Base-by-base conservation (phyloP, 2,329 filamentous ascomycete species). In the Xylariaceae sp. region DNA sequence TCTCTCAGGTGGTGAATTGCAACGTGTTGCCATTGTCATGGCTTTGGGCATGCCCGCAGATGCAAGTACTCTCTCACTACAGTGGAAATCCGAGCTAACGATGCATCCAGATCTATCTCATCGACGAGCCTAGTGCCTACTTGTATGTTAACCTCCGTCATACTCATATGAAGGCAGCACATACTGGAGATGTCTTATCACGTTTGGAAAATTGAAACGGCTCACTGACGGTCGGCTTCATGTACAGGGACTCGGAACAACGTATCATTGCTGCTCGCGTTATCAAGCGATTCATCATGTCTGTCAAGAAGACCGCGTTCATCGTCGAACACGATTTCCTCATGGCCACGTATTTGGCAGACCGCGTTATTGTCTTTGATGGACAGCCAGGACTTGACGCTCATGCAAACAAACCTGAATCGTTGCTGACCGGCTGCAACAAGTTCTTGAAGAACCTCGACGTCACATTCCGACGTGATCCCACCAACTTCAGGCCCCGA, bases 301-400 rank as follows among this genome's bases (percentile, higher is more conserved):
- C 99, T 78, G 86, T 90, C 64, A 97, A 97, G 85, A 97, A 97
- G 83, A 99, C 94, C 0, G 94, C 94, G 44, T 99, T 99, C 71
- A 85, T 99, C 61, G 92, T 99, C 69, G 94, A 99, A 84, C 94
- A 99, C 87, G 94, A 99, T 81, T 97, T 99, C 77, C 96, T 97
- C 76, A 96, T 97, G 91, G 82, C 81, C 41, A 84, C 80, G 15
- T 82, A 82, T 56, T 62, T 73, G 35, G 82, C 94, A 41, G 95
- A 99, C 67, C 89, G 94, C 60, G 94, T 99, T 70, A 99, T 99
- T 66, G 94, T 99, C 66, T 99, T 99, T 66, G 94, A 97, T 66
- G 94, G 95, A 62, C 68, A 95, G 74, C 94, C 95, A 43, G 94
- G 91, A 66, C 80, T 95, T 61, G 78, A 95, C 60, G 82, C 94